A percentile compares a stretch with the other conserved stretches of the same genome.
These are phyloP conservation scores for Oldenlandia corymbosa DNA, from an alignment of 257 asterid genomes.

Conservation along the genomic window DNA sequence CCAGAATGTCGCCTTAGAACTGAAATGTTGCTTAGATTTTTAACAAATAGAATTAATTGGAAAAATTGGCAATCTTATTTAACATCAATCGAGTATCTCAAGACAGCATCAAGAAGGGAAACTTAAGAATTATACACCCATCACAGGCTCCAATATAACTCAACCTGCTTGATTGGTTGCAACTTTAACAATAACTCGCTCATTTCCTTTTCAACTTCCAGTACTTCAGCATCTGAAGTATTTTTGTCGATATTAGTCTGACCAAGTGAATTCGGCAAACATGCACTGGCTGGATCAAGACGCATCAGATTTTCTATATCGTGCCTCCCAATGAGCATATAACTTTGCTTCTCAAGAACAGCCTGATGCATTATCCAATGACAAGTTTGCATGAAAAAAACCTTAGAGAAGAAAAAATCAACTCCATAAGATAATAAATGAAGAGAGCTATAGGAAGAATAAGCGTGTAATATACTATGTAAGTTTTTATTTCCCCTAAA, in stretches of 20 bases:
- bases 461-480: neutral
- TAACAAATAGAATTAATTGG: neutral
- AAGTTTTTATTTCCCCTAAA: neutral
- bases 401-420: neutral
- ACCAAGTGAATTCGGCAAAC: constrained; percentile 57
- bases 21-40: neutral
- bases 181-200: constrained; percentile 63
- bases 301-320: constrained; percentile 87
- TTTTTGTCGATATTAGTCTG: constrained; percentile 37
- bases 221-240: constrained; percentile 47
- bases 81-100: neutral
- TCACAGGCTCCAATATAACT: constrained; percentile 18
- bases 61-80: neutral
- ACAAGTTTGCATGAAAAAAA: constrained; percentile 8
- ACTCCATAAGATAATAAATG: neutral
- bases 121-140: constrained; percentile 1
- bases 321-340: constrained; percentile 96
- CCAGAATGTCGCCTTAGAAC: neutral
- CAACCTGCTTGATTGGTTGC: constrained; percentile 98
- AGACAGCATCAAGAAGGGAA: neutral
- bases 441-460: neutral
- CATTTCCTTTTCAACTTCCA: constrained; percentile 67
- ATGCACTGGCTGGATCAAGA: constrained; percentile 77
- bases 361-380: constrained; percentile 59
- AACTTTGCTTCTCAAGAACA: constrained; percentile 99